phyloP scores from a whole-genome alignment of 371 early-diverging fungal genomes.

The Umbelopsis sp. region DNA sequence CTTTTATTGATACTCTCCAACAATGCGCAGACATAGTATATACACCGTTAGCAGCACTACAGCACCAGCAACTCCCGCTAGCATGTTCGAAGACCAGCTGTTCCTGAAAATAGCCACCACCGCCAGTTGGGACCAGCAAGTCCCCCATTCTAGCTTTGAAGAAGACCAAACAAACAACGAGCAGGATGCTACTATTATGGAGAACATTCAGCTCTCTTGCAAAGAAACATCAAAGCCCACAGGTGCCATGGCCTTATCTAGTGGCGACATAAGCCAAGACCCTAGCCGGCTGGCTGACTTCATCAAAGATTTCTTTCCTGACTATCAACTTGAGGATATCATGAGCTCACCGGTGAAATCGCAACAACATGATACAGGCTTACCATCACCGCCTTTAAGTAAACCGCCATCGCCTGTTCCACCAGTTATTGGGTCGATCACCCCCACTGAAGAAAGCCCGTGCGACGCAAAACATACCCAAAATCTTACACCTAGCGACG shows the following conservation, averaged over 20 bases:
- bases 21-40: too few species aligned
- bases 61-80: background rate
- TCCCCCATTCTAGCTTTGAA: background rate
- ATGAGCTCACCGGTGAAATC: background rate
- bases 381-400: slow-evolving; percentile 12
- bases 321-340: slow-evolving; percentile 4
- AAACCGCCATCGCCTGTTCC: slow-evolving; percentile 8
- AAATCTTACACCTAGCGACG: background rate
- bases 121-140: background rate
- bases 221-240: background rate
- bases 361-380: background rate
- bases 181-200: slow-evolving; percentile 1
- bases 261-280: background rate
- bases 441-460: background rate
- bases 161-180: background rate
- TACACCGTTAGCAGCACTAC: too few species aligned
- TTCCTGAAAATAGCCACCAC: background rate
- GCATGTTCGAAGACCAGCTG: background rate
- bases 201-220: background rate
- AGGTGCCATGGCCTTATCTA: too few species aligned
- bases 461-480: slow-evolving; percentile 3
- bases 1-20: too few species aligned
- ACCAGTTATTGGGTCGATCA: background rate
- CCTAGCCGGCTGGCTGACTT: background rate
- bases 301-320: slow-evolving; percentile 14